Conservation (phyloP, 1,284 basidiomycete genomes). For the Cryptococcus floricola region DNA sequence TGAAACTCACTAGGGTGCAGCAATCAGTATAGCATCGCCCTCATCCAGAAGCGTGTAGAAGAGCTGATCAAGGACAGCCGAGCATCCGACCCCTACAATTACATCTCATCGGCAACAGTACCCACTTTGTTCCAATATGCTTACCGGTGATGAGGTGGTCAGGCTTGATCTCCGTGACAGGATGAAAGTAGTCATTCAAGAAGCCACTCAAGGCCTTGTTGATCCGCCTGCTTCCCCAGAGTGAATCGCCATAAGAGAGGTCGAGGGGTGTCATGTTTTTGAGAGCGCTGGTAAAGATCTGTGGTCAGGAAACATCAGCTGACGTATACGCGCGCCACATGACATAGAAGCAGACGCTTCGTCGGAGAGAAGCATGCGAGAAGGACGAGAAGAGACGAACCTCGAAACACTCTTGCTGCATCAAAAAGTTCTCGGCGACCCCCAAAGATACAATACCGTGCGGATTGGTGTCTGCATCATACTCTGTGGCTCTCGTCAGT, state of each 20-base stretch:
- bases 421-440: conserved; percentile 51
- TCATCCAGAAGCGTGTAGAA: conserved; percentile 48
- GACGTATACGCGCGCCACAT: background rate
- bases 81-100: conserved; percentile 36
- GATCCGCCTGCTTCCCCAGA: conserved; percentile 46
- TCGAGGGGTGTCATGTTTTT: conserved; percentile 33
- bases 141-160: conserved; percentile 42
- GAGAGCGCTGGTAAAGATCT: conserved; percentile 42
- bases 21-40: conserved; percentile 48
- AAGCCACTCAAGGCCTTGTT: conserved; percentile 36
- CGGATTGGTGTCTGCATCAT: conserved; percentile 42
- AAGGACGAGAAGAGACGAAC: conserved; percentile 11
- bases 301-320: background rate
- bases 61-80: conserved; percentile 43
- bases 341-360: background rate
- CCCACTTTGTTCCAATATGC: background rate
- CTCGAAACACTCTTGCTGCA: conserved; percentile 43
- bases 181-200: conserved; percentile 41
- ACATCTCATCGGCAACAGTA: background rate
- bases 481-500: conserved; percentile 24
- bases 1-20: conserved; percentile 37
- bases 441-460: conserved; percentile 50
- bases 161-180: conserved; percentile 30
- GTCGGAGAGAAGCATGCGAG: background rate
- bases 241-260: conserved; percentile 43